Conservation (phyloP, 257 asterid genomes). For the Capsicum pubescens region DNA sequence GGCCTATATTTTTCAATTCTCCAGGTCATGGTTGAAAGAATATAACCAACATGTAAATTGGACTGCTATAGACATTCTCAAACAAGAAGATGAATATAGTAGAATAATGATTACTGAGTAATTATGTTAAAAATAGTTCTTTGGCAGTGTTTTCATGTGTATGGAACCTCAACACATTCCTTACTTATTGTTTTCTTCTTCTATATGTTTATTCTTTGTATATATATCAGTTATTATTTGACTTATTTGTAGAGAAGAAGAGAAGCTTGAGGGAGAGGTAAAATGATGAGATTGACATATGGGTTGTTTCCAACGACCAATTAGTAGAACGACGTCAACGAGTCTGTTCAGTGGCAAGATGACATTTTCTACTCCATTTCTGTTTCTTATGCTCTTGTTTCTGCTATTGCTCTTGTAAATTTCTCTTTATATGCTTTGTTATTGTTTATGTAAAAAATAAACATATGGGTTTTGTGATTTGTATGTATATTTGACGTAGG, state of each 20-base stretch:
- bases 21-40: too few species aligned
- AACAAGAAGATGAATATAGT: neutral
- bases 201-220: neutral
- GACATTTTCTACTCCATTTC: constrained; percentile 88
- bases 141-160: neutral
- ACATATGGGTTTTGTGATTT: constrained; percentile 1
- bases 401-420: constrained; percentile 74
- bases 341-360: constrained; percentile 84
- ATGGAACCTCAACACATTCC: constrained; percentile 25
- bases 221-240: neutral
- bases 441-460: neutral
- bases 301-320: constrained; percentile 45
- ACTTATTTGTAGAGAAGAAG: neutral
- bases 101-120: too few species aligned
- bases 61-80: neutral
- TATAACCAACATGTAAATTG: neutral
- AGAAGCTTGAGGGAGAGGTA: constrained; percentile 25
- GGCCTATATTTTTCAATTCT: too few species aligned
- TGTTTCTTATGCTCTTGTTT: constrained; percentile 75
- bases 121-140: neutral
- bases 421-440: neutral
- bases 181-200: neutral
- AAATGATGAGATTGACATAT: constrained; percentile 59
- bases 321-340: constrained; percentile 94
- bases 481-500: neutral